Percentiles rank a stretch among this genome's conserved stretches.
phyloP scores from a whole-genome alignment of 176 grass and related monocot genomes.

The Dendrocalamus sinicus region DNA sequence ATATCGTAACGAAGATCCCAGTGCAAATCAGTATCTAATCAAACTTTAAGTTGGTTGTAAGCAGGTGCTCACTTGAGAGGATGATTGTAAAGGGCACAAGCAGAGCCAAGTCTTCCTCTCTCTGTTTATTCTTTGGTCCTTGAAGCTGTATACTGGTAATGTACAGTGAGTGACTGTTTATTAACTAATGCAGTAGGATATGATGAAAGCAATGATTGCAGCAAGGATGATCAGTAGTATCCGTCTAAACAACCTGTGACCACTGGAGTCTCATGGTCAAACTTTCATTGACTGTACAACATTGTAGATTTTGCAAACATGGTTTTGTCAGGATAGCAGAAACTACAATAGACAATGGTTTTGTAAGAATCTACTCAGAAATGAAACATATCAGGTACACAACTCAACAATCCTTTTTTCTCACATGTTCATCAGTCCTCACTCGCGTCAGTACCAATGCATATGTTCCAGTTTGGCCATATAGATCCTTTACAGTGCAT shows the following conservation, averaged over 20 bases:
- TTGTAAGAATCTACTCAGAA: constrained; percentile 29
- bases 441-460: neutral
- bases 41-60: neutral
- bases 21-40: neutral
- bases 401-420: neutral
- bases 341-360: neutral
- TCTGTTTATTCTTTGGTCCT: neutral
- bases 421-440: neutral
- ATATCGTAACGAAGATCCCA: neutral
- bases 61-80: neutral
- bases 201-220: neutral
- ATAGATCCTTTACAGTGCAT: constrained; percentile 19
- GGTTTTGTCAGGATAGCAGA: neutral
- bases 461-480: constrained; percentile 11
- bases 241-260: neutral
- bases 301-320: neutral
- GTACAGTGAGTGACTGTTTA: neutral
- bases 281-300: constrained; percentile 11
- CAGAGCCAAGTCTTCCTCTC: neutral
- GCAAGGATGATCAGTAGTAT: neutral
- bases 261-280: neutral
- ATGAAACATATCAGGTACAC: neutral
- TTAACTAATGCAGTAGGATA: neutral
- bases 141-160: neutral
- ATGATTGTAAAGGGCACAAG: constrained; percentile 2